Base-by-base conservation (phyloP, 306 rosid genomes). In the Luffa aegyptiaca region DNA sequence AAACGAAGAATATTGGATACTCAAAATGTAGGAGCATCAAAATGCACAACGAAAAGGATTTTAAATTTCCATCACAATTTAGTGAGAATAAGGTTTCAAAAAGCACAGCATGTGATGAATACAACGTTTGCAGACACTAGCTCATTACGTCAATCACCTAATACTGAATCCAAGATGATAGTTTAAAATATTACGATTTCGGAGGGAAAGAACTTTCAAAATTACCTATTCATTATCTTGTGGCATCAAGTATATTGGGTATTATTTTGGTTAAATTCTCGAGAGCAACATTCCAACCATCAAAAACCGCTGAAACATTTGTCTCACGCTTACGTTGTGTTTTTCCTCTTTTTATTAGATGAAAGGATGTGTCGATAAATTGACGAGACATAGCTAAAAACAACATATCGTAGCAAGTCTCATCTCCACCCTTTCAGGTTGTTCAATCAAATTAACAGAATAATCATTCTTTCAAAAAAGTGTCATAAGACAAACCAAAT, bases 1-100 rank as follows among this genome's bases (percentile, higher is more conserved):
- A 51, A 51, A 51, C 14, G 9, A 69, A 8, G 6, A 20, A 42
- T 69, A 69, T 10, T 69, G 75, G 51, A 70, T 70, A 46, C 5
- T 72, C 12, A 72, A 45, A 83, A 80, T 91, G 64, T 89, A 80
- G 87, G 94, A 87, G 59, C 83, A 84, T 88, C 79, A 86, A 88
- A 91, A 88, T 90, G 94, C 93, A 93, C 39, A 66, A 26, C 9
- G 7, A 72, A 26, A 37, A 10, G 37, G 39, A 70, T 70, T 10
- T 70, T 3, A 42, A 41, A 69, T 42, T 45, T 12, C 21, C 39
- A 71, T 44, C 76, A 46, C 48, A 18, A 37, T 6, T 37, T 17
- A 37, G 73, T 65, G 21, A 37, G 10, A 65, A 37, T 26, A 33
- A 26, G 6, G 58, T 48, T 49, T 48, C 58, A 46, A 2, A 72